These are phyloP conservation scores for Rhizophora mangle DNA, from an alignment of 345 rosid genomes.

Conservation along the genomic window DNA sequence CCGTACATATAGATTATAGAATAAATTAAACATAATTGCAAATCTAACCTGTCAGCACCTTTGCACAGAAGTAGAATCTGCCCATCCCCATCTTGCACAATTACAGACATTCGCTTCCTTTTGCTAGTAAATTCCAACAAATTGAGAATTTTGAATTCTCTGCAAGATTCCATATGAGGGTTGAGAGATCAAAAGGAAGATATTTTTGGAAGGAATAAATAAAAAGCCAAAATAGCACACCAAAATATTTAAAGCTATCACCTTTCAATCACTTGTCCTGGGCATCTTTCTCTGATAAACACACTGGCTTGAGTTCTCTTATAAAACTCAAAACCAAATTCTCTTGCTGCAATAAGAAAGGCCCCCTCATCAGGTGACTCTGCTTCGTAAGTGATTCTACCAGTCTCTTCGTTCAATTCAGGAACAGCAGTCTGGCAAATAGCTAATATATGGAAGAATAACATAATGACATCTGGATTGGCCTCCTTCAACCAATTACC, in stretches of 20 bases:
- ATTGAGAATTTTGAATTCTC: slow-evolving; percentile 67
- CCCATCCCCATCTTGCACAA: slow-evolving; percentile 59
- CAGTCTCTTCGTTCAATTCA: slow-evolving; percentile 52
- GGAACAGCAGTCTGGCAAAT: slow-evolving; percentile 96
- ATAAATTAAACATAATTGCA: not conserved
- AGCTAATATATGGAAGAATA: slow-evolving; percentile 78
- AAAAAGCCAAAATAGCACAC: not conserved
- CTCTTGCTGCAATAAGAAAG: slow-evolving; percentile 67
- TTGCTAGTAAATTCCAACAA: slow-evolving; percentile 68
- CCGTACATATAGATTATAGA: too few species aligned
- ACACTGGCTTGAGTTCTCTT: slow-evolving; percentile 63
- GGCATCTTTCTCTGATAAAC: slow-evolving; percentile 49
- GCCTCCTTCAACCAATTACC: slow-evolving; percentile 84
- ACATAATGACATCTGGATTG: slow-evolving; percentile 47
- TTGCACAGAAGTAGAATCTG: slow-evolving; percentile 68
- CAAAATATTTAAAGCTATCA: not conserved
- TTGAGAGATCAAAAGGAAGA: slow-evolving; percentile 3
- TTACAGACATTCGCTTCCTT: slow-evolving; percentile 83
- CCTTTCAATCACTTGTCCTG: slow-evolving; percentile 3
- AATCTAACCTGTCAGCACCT: slow-evolving; percentile 76
- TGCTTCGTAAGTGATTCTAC: slow-evolving; percentile 65
- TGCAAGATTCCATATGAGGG: slow-evolving; percentile 28
- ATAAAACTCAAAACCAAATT: slow-evolving; percentile 66
- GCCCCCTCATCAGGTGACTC: slow-evolving; percentile 87
- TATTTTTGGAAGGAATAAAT: not conserved